Percentiles rank a stretch among this genome's conserved stretches.
Evolutionary conservation across 176 grass and related monocot genomes (phyloP).

Genomic region (Raddia distichophylla): DNA sequence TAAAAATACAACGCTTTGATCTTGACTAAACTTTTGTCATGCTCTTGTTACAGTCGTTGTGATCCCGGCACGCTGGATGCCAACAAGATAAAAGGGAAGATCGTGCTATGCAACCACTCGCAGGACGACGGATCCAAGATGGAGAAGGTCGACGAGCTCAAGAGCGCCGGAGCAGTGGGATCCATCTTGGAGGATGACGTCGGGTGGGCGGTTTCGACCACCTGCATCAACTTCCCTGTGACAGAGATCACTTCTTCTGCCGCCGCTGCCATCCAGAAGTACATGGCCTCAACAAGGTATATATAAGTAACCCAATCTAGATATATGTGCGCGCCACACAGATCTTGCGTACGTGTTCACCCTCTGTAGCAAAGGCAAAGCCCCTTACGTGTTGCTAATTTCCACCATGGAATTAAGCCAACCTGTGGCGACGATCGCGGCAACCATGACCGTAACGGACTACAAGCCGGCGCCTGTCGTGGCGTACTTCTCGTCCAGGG

Average conservation of each 20-base stretch:
- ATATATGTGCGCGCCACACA: background rate
- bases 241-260: constrained; percentile 59
- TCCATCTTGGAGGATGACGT: constrained; percentile 54
- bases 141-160: constrained; percentile 53
- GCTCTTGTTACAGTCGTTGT: constrained; percentile 58
- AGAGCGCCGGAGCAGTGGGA: constrained; percentile 56
- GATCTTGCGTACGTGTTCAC: background rate
- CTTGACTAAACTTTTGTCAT: background rate
- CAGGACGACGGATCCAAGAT: constrained; percentile 46
- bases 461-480: constrained; percentile 77
- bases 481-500: constrained; percentile 87
- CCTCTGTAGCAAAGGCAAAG: background rate
- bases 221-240: constrained; percentile 60
- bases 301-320: constrained; percentile 5
- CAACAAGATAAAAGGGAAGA: constrained; percentile 72
- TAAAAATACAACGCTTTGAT: background rate
- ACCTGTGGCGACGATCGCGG: constrained; percentile 66
- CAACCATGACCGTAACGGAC: constrained; percentile 65
- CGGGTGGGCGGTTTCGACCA: constrained; percentile 43
- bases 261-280: constrained; percentile 52
- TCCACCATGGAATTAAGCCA: constrained; percentile 35
- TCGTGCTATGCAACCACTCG: constrained; percentile 72
- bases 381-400: background rate
- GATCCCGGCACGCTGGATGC: constrained; percentile 61
- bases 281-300: constrained; percentile 79